Conservation (phyloP, 2,329 filamentous ascomycete genomes). For the Colletotrichum tabaci region DNA sequence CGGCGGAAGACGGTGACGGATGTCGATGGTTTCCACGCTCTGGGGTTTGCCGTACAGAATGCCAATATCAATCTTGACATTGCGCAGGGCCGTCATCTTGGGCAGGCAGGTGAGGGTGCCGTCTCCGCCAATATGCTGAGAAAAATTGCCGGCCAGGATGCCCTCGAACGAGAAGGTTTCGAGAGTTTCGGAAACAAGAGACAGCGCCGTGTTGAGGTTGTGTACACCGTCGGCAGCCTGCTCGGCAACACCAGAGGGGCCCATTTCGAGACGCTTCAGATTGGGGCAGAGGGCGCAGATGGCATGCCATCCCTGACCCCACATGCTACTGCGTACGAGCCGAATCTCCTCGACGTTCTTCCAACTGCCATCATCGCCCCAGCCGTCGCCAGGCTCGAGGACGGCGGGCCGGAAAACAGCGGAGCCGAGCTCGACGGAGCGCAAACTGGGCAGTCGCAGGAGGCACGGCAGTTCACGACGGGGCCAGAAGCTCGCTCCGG, state of each 20-base stretch:
- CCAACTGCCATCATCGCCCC: conserved; percentile 41
- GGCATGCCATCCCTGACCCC: conserved; percentile 39
- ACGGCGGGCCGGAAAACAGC: conserved; percentile 37
- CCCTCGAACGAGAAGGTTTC: conserved; percentile 39
- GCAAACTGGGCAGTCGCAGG: conserved; percentile 33
- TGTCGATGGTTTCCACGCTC: conserved; percentile 23
- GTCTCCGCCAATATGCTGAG: conserved; percentile 35
- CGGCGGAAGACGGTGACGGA: conserved; percentile 5
- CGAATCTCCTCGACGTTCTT: conserved; percentile 41
- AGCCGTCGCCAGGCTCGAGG: conserved; percentile 35
- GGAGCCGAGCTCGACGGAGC: conserved; percentile 38
- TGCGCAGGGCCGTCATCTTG: conserved; percentile 36
- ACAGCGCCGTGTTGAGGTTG: conserved; percentile 37
- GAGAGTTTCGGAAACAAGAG: conserved; percentile 33
- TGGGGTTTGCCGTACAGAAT: conserved; percentile 28
- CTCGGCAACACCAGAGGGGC: conserved; percentile 34
- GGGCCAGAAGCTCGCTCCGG: conserved; percentile 38
- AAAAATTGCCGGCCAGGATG: conserved; percentile 37
- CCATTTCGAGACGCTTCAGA: conserved; percentile 39
- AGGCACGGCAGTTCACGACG: conserved; percentile 38
- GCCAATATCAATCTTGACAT: conserved; percentile 38
- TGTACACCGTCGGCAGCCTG: conserved; percentile 39
- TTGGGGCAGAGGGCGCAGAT: conserved; percentile 41
- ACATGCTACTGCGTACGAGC: conserved; percentile 40
- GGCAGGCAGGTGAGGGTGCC: conserved; percentile 32